phyloP scores from a whole-genome alignment of 345 rosid genomes.

The Turritis glabra region DNA sequence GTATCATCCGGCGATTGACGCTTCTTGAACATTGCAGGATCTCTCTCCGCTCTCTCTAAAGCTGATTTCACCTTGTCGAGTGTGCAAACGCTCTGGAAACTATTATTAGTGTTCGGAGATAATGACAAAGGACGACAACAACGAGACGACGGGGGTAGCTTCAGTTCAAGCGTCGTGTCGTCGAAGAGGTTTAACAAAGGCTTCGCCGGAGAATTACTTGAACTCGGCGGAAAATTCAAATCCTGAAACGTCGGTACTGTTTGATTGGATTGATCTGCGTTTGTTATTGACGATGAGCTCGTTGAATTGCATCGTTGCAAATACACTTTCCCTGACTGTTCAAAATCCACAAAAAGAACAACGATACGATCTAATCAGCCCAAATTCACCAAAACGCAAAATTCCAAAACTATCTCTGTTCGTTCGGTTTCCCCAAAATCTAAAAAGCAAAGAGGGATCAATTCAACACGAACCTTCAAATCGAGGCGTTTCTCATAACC shows the following conservation, averaged over 20 bases:
- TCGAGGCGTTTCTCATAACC: slow-evolving; percentile 96
- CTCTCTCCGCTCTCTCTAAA: slow-evolving; percentile 69
- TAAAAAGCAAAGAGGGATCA: neutral
- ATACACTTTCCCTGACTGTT: slow-evolving; percentile 89
- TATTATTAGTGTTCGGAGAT: slow-evolving; percentile 24
- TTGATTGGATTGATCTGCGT: slow-evolving; percentile 45
- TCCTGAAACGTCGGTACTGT: slow-evolving; percentile 61
- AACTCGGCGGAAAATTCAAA: slow-evolving; percentile 58
- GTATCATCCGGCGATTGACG: slow-evolving; percentile 40
- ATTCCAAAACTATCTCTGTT: neutral
- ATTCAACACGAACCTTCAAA: slow-evolving; percentile 55
- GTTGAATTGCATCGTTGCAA: slow-evolving; percentile 64
- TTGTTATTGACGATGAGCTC: slow-evolving; percentile 47
- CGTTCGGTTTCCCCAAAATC: neutral
- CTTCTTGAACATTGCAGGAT: slow-evolving; percentile 46
- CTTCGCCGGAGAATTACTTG: slow-evolving; percentile 29
- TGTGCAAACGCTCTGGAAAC: slow-evolving; percentile 85
- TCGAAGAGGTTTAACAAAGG: slow-evolving; percentile 53
- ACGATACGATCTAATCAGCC: neutral
- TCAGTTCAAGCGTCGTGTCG: slow-evolving; percentile 49
- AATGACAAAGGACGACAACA: slow-evolving; percentile 32
- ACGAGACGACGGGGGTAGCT: slow-evolving; percentile 19
- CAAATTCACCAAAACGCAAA: too few relatives aligned
- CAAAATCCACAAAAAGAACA: slow-evolving; percentile 11
- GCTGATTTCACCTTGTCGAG: slow-evolving; percentile 86